phyloP scores from a whole-genome alignment of 306 rosid genomes.

The Lagenaria siceraria region DNA sequence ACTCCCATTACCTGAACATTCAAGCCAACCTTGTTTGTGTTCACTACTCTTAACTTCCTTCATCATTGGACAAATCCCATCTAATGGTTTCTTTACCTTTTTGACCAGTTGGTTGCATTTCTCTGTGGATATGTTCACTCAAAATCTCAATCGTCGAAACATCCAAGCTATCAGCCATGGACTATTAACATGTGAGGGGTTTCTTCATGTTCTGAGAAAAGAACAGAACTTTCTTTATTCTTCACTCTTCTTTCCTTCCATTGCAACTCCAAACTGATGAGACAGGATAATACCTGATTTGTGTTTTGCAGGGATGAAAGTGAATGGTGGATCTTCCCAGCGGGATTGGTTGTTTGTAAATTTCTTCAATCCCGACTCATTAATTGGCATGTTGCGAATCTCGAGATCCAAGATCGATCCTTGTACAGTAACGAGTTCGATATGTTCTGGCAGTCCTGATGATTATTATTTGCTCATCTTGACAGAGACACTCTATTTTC shows the following conservation, averaged over 20 bases:
- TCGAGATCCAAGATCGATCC: conserved; percentile 99
- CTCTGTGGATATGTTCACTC: conserved; percentile 84
- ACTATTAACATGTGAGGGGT: conserved; percentile 65
- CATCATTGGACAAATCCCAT: not conserved
- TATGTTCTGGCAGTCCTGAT: conserved; percentile 97
- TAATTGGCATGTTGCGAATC: conserved; percentile 95
- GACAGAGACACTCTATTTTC: not conserved
- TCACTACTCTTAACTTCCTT: not conserved
- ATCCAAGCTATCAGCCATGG: conserved; percentile 69
- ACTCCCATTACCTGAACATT: not conserved
- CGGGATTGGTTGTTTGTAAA: conserved; percentile 82
- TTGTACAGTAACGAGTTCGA: conserved; percentile 90
- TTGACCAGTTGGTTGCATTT: conserved; percentile 72
- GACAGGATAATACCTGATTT: not conserved
- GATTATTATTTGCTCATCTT: conserved; percentile 15
- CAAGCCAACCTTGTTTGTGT: not conserved
- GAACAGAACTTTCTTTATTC: not conserved
- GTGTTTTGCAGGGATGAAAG: conserved; percentile 76
- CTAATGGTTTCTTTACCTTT: not conserved
- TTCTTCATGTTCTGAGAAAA: not conserved
- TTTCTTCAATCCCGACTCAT: conserved; percentile 75
- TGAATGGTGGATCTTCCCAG: conserved; percentile 96
- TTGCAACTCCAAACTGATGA: not conserved
- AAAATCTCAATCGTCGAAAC: conserved; percentile 46
- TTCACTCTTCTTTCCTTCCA: not conserved